Conservation (phyloP, 805 yeast species). For the Schizosaccharomyces lindneri region DNA sequence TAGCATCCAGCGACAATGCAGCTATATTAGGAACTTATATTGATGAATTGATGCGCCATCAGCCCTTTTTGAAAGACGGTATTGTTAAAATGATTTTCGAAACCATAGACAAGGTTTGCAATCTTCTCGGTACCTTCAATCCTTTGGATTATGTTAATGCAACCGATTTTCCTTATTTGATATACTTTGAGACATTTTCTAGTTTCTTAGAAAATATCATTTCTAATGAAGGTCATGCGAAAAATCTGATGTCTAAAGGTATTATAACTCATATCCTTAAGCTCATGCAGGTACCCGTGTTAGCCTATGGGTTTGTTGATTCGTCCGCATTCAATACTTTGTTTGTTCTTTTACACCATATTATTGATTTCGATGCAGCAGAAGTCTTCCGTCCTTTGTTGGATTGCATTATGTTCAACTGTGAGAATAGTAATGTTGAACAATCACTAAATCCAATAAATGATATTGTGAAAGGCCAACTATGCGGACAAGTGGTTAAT, state of each 20-base stretch:
- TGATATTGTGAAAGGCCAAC: background rate
- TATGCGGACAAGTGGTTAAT: no score
- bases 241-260: background rate
- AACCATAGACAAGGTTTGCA: background rate
- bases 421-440: background rate
- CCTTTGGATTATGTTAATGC: background rate
- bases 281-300: background rate
- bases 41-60: conserved; percentile 66
- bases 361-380: background rate
- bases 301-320: background rate
- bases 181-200: background rate
- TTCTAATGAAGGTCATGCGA: background rate
- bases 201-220: background rate
- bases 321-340: background rate
- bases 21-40: conserved; percentile 37
- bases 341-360: background rate
- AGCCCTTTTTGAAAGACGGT: conserved; percentile 40
- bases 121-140: background rate
- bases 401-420: background rate
- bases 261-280: background rate
- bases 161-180: background rate
- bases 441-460: background rate
- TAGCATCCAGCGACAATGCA: conserved; percentile 29
- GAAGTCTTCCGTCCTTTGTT: background rate
- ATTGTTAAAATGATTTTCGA: conserved; percentile 21